Evolutionary conservation across 306 rosid genomes (phyloP), one percentile per base, ranked within the genome.

Genomic region (Vigna radiata): DNA sequence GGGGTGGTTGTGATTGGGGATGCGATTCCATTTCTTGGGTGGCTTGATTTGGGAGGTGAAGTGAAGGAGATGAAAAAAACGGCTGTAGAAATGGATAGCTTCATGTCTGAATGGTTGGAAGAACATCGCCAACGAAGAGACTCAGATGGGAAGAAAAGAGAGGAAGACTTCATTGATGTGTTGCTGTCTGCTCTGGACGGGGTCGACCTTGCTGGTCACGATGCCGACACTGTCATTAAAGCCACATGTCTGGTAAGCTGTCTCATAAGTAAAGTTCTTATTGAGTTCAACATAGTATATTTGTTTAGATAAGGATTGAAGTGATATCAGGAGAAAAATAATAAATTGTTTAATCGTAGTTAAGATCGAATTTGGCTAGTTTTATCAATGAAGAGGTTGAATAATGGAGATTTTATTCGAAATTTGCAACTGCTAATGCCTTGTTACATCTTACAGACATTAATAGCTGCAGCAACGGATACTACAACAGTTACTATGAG

Each of bases 391-490:
- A 43, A 43, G 47, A 9, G 47, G 47, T 11, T 11, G 49, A 44
- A 2, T 9, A 44, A 44, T 44, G 49, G 15, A 44, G 15, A 44
- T 44, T 11, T 44, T 8, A 41, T 41, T 9, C 13, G 46, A 41
- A 41, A 44, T 44, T 3, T 44, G 3, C 5, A 11, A 11, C 5
- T 3, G 15, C 3, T 3, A 44, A 27, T 14, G 41, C 2, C 14
- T 29, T 59, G 43, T 13, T 59, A 11, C 8, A 59, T 31, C 18
- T 36, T 53, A 66, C 79, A 89, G 92, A n/a, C 3, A 4, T 1
- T 90, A 19, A 75, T 86, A 2, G 7, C 80, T 8, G 94, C 85
- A 36, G 90, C 83, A 8, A 60, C 86, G 0, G 97, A 91, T 37
- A 84, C 97, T 0, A 88, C 80, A 1, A 7, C 85, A 10, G 83